These are phyloP conservation scores for Dipodascus albidus DNA, from an alignment of 805 yeast genomes.

Conservation along the genomic window DNA sequence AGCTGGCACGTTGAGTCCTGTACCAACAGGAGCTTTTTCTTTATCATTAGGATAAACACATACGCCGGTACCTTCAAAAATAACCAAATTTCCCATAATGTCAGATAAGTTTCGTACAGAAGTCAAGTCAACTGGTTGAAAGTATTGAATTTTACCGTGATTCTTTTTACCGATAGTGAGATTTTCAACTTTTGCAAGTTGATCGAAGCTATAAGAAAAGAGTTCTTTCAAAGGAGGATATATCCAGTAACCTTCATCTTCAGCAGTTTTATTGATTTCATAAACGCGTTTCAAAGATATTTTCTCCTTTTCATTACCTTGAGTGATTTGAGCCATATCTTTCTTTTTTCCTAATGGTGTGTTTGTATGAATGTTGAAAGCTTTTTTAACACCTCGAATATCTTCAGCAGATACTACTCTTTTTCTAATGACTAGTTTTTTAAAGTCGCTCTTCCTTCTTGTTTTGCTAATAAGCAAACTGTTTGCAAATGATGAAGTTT, in stretches of 20 bases:
- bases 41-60: conserved; percentile 58
- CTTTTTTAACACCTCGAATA: not conserved
- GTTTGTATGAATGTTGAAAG: not conserved
- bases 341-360: not conserved
- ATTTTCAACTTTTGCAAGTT: conserved; percentile 44
- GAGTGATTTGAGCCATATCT: not conserved
- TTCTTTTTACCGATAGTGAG: conserved; percentile 64
- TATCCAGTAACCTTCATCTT: conserved; percentile 56
- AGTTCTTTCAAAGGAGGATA: conserved; percentile 60
- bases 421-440: not conserved
- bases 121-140: conserved; percentile 69
- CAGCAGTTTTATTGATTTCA: conserved; percentile 16
- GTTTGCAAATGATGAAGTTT: not conserved
- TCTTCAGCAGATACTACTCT: not conserved
- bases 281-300: not conserved
- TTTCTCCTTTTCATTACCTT: not conserved
- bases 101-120: conserved; percentile 44
- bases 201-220: conserved; percentile 39
- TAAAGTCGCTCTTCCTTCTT: not conserved
- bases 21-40: conserved; percentile 49
- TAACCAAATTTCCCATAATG: conserved; percentile 52
- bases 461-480: not conserved
- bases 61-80: conserved; percentile 49
- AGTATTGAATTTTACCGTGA: conserved; percentile 61
- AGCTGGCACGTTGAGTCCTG: conserved; percentile 67